These are phyloP conservation scores for Umbelopsis vinacea DNA, from an alignment of 192 early-diverging fungal genomes.

Conservation along the genomic window DNA sequence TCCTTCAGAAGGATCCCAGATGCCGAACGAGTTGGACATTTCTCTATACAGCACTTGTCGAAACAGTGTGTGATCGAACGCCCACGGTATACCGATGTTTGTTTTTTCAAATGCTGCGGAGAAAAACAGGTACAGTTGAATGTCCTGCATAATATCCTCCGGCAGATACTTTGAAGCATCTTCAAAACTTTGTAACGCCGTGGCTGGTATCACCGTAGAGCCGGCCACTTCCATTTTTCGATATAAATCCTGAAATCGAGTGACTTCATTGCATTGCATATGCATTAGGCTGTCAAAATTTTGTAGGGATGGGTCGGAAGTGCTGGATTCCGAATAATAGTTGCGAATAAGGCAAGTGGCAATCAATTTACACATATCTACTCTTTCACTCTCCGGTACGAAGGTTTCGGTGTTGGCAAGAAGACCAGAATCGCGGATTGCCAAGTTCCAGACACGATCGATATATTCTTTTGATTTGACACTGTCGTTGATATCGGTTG, in stretches of 20 bases:
- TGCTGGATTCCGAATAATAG: neutral
- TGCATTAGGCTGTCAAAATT: slow-evolving; percentile 10
- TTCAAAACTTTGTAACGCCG: neutral
- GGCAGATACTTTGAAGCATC: slow-evolving; percentile 10
- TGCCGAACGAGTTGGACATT: slow-evolving; percentile 72
- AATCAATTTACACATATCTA: slow-evolving; percentile 34
- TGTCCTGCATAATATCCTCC: slow-evolving; percentile 14
- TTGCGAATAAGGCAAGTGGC: slow-evolving; percentile 28
- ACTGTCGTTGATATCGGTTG: slow-evolving; percentile 12
- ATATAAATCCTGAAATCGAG: slow-evolving; percentile 18
- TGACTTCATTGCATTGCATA: slow-evolving; percentile 34
- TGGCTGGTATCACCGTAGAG: neutral
- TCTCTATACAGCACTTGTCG: slow-evolving; percentile 63
- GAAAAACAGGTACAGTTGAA: slow-evolving; percentile 23
- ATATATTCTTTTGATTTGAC: neutral
- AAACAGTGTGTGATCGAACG: slow-evolving; percentile 48
- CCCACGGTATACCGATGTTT: neutral
- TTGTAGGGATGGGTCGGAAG: neutral
- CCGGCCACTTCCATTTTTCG: neutral
- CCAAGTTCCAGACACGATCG: slow-evolving; percentile 21
- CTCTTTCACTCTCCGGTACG: slow-evolving; percentile 6
- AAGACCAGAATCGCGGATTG: neutral
- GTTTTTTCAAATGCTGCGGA: neutral
- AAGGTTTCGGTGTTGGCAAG: neutral
- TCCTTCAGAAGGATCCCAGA: slow-evolving; percentile 58